Conservation (phyloP, 139 green algal species). For the Raphidocelis subcapitata region DNA sequence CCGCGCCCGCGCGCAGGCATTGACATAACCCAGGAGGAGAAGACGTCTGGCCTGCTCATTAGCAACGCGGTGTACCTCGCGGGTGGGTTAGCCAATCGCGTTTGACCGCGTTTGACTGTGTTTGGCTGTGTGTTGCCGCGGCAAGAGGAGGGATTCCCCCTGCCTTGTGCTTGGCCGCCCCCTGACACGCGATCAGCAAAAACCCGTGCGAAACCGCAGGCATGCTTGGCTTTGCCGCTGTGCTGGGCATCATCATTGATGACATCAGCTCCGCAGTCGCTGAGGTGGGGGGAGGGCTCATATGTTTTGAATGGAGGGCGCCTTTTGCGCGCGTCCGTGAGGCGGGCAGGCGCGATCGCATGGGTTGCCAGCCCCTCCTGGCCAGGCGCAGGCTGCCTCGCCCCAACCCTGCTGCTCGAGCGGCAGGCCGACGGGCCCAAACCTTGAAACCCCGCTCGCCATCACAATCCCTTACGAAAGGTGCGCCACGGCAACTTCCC, state of each 20-base stretch:
- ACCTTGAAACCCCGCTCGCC: too few species aligned
- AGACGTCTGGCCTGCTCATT: not conserved
- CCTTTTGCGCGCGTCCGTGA: too few species aligned
- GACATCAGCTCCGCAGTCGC: slow-evolving; percentile 39
- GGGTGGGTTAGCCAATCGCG: slow-evolving; percentile 1
- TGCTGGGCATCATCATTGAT: slow-evolving; percentile 45
- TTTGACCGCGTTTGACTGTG: not conserved
- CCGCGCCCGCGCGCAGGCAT: slow-evolving; percentile 6
- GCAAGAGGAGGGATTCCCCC: not conserved
- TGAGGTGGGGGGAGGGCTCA: slow-evolving; percentile 16
- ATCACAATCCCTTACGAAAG: not conserved
- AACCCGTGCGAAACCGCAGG: too few species aligned
- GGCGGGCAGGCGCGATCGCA: too few species aligned
- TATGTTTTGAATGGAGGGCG: too few species aligned
- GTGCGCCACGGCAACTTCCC: slow-evolving; percentile 31
- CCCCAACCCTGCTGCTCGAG: too few species aligned
- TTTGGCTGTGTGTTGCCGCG: too few species aligned
- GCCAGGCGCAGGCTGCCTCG: too few species aligned
- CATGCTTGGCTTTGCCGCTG: slow-evolving; percentile 44
- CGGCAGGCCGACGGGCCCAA: too few species aligned
- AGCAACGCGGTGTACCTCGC: slow-evolving; percentile 1
- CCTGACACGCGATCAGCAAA: too few species aligned
- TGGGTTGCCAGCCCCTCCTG: too few species aligned
- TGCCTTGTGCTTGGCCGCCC: not conserved
- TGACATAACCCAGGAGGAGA: not conserved